Evolutionary conservation across 1,139 yeast genomes (phyloP), one percentile per base, ranked within the genome.

Genomic region (Diutina siamensis): DNA sequence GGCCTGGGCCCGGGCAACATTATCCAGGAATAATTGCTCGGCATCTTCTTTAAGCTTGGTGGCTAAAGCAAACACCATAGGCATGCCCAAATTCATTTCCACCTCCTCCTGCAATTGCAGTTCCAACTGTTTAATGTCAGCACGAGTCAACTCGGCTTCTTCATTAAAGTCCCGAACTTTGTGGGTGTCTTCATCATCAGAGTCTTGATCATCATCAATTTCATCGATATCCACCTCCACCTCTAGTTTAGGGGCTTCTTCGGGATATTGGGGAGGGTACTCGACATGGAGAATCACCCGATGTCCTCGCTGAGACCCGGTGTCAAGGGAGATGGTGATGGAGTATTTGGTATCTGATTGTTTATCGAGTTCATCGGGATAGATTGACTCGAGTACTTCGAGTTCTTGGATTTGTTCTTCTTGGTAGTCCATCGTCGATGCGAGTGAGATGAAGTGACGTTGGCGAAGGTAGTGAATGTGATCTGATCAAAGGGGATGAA

Each of bases 371-470:
- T 92, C 97, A 60, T 88, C 97, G 2, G 97, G 97, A 59, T 89
- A 92, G 49, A 92, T 92, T 21, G 94, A 82, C 60, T 85, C 82
- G 50, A 92, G 72, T 36, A 88, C 87, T 61, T 85, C 94, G 42
- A 86, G 62, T 59, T 86, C 95, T 61, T 85, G 92, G 35, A 58
- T 59, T 57, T 85, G 94, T 59, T 85, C 95, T 60, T 83, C 94
- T 45, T 62, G 57, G 48, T 78, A 74, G 53, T 82, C 87, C 94
- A 84, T 84, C 46, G 28, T 4, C 3, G 31, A 13, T 21, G 40
- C n/a, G 22, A 20, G 22, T 21, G 36, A 25, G 10, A 10, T 25
- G 28, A 25, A n/a, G n/a, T n/a, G n/a, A n/a, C n/a, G n/a, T n/a
- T n/a, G n/a, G n/a, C n/a, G n/a, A n/a, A n/a, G n/a, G n/a, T n/a